Evolutionary conservation across 805 yeast genomes (phyloP).

Genomic region (Blastobotrys robertii): DNA sequence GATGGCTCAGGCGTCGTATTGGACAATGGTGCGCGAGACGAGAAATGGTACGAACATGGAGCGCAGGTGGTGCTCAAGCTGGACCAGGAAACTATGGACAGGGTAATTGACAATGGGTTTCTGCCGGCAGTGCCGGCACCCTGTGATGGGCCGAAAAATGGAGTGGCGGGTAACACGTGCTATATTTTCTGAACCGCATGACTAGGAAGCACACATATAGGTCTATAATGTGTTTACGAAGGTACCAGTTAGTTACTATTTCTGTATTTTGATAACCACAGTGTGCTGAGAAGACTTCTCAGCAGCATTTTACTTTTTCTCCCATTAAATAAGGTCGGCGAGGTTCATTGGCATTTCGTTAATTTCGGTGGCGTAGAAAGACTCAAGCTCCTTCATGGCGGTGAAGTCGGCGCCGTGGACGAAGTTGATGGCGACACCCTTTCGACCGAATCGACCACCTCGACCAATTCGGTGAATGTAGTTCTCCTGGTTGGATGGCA

Average conservation of each 20-base stretch:
- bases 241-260: background rate
- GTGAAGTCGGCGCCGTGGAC: conserved; percentile 71
- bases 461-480: conserved; percentile 97
- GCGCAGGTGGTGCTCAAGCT: no score
- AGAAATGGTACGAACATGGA: no score
- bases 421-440: conserved; percentile 91
- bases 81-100: no score
- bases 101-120: no score
- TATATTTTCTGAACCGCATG: background rate
- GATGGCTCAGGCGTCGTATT: no score
- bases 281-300: background rate
- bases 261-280: background rate
- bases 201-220: background rate
- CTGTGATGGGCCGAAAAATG: no score
- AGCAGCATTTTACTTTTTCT: background rate
- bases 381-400: conserved; percentile 74
- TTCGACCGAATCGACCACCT: conserved; percentile 97
- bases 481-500: conserved; percentile 89
- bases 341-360: conserved; percentile 87
- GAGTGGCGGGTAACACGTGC: no score
- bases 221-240: background rate
- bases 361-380: conserved; percentile 78
- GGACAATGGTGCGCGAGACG: no score
- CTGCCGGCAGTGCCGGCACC: no score
- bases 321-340: conserved; percentile 32